Conservation (phyloP, 108 stramenopile species). For the Tribonema minus region DNA sequence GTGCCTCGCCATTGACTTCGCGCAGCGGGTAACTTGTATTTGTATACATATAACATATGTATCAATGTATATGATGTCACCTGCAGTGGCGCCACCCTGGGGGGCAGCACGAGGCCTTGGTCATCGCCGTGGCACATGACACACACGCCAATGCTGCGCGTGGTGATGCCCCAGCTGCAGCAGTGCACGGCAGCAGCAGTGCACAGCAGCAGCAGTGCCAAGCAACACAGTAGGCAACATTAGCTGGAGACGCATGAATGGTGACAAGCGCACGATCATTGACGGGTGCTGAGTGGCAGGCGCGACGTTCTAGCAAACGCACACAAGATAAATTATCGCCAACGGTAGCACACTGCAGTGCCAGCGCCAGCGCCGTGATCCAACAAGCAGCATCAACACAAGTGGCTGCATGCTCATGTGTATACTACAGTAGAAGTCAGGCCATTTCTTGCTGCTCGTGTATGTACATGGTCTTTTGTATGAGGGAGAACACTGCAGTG, state of each 20-base stretch:
- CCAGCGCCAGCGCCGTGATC: too few relatives aligned
- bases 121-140: constrained; percentile 99
- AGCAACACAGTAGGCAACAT: too few relatives aligned
- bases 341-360: neutral
- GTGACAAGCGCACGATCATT: too few relatives aligned
- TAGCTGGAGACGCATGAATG: too few relatives aligned
- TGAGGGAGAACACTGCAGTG: too few relatives aligned
- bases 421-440: too few relatives aligned
- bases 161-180: constrained; percentile 68
- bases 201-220: neutral
- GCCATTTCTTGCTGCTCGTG: too few relatives aligned
- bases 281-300: too few relatives aligned
- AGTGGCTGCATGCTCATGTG: too few relatives aligned
- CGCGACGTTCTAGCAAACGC: neutral
- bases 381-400: too few relatives aligned
- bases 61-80: neutral
- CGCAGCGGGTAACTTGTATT: neutral
- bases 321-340: neutral
- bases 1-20: too few relatives aligned
- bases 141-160: constrained; percentile 96
- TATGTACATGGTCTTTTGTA: too few relatives aligned
- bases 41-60: neutral
- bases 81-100: constrained; percentile 88
- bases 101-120: constrained; percentile 94
- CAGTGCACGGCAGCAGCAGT: neutral